Percentiles rank a stretch among this genome's conserved stretches.
These are phyloP conservation scores for Saccharomycopsis synnaedendra DNA, from an alignment of 805 yeast species.

Conservation along the genomic window DNA sequence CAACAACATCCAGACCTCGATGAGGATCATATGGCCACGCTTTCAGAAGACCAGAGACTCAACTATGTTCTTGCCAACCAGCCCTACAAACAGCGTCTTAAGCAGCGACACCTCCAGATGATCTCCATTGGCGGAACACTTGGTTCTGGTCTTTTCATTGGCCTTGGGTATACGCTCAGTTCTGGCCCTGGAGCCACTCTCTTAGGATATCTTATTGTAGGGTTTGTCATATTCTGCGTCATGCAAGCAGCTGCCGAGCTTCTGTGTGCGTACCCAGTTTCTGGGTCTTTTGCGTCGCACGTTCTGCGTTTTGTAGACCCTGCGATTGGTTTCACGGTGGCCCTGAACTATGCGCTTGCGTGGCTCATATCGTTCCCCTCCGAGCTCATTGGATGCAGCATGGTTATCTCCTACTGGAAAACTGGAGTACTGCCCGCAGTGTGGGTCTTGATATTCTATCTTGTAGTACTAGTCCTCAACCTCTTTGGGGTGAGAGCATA, in stretches of 20 bases:
- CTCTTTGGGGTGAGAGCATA: slow-evolving; percentile 43
- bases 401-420: slow-evolving; percentile 40
- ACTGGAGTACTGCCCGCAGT: slow-evolving; percentile 33
- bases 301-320: slow-evolving; percentile 45
- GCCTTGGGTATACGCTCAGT: slow-evolving; percentile 45
- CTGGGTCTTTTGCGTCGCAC: slow-evolving; percentile 53
- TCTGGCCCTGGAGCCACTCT: slow-evolving; percentile 30
- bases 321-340: slow-evolving; percentile 52
- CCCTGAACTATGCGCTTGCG: slow-evolving; percentile 44
- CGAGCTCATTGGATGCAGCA: slow-evolving; percentile 41
- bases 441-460: slow-evolving; percentile 38
- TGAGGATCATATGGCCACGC: slow-evolving; percentile 17
- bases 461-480: slow-evolving; percentile 35
- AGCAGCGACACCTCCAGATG: slow-evolving; percentile 24
- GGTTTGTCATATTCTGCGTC: slow-evolving; percentile 21
- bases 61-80: slow-evolving; percentile 26
- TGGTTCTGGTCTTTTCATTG: slow-evolving; percentile 64
- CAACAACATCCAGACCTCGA: slow-evolving; percentile 15
- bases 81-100: slow-evolving; percentile 43
- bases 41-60: slow-evolving; percentile 19
- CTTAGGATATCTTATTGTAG: slow-evolving; percentile 20
- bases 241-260: slow-evolving; percentile 20
- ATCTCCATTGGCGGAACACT: slow-evolving; percentile 53
- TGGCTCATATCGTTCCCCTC: slow-evolving; percentile 41
- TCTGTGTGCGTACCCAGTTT: slow-evolving; percentile 45